Evolutionary conservation across 768 basidiomycete species (phyloP), one percentile per base, ranked within the genome.

Genomic region (Serpula lacrymans): DNA sequence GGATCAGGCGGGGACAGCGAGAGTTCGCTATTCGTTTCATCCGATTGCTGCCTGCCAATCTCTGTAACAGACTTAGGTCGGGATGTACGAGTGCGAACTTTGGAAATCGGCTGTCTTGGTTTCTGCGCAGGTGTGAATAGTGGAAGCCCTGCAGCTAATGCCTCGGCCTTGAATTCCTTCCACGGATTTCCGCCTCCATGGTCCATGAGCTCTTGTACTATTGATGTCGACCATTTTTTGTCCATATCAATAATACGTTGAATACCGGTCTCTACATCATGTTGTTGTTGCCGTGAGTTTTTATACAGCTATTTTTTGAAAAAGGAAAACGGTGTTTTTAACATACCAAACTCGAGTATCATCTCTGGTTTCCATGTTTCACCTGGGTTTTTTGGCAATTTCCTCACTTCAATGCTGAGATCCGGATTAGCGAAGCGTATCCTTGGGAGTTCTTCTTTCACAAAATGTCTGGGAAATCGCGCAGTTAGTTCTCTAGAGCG

Each of bases 391-490:
- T 85, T 86, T 23, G 60, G 65, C 31, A 70, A 60, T 44, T 70
- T 79, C 47, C 72, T 69, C 0, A 88, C 75, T 23, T 73, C 62
- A 25, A 91, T 80, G 22, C 74, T 67, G 18, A 90, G 51, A 6
- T 68, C 57, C 0, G 88, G 87, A 51, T 91, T 90, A 1, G 78
- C 82, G 58, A 77, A 88, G 9, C 78, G 82, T 68, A 91, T 84
- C 22, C 84, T 71, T 1, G 84, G 85, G 0, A 91, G 63, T n/a
- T 85, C 73, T 28, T 90, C 80, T 54, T 84, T 86, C 27, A 84
- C 72, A 48, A 91, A 90, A 67, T 88, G 80, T 32, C 88, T 88
- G 43, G 17, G 22, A 14, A 20, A 13, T n/a, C 5, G 17, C 20
- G 20, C 39, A 17, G 11, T 11, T 10, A 21, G 4, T 27, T 32